Base-by-base conservation (phyloP, 179 eudicot genomes). In the Heliamphora pulchella region DNA sequence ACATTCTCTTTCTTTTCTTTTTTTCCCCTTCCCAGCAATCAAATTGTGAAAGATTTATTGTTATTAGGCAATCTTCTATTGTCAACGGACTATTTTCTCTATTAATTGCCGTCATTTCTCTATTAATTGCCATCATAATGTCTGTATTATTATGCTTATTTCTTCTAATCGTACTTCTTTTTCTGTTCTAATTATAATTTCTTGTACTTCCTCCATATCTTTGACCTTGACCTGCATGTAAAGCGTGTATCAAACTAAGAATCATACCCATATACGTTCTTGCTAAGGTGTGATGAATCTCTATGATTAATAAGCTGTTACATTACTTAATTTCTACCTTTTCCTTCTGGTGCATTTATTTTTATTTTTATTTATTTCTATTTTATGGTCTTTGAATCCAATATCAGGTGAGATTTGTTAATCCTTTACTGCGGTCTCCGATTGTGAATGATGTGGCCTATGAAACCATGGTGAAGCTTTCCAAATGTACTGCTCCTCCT, bases 401-500 rank as follows among this genome's bases (percentile, higher is more conserved):
- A 39, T 86, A 8, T 75, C 92, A 94, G 99, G 97, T 94, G 62
- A 91, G 86, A 67, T 91, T 92, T 84, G 95, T 96, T 62, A 87
- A 86, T 67, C 97, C 98, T 44, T 86, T 94, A 73, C 84, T 96
- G 61, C 83, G 89, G 14, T 96, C 99, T 53, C 90, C 93, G 20
- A 82, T 96, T 75, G 98, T 91, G 67, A 89, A 93, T 80, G 93
- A 87, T 83, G 91, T 76, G 81, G 98, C 99, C 5, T 96, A 84
- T 86, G 97, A 89, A 82, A 89, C 97, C 48, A 78, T 94, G 91
- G 94, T 92, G 87, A 90, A 91, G 82, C 97, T 94, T 69, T 89
- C 97, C 54, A 91, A 85, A 78, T 94, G 98, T 89, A 87, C 90
- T 80, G 91, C 94, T 79, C 86, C 96, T 83, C 99, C 99, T 48